These are phyloP conservation scores for Eucalyptus lansdowneana DNA, from an alignment of 345 rosid genomes.

Conservation along the genomic window DNA sequence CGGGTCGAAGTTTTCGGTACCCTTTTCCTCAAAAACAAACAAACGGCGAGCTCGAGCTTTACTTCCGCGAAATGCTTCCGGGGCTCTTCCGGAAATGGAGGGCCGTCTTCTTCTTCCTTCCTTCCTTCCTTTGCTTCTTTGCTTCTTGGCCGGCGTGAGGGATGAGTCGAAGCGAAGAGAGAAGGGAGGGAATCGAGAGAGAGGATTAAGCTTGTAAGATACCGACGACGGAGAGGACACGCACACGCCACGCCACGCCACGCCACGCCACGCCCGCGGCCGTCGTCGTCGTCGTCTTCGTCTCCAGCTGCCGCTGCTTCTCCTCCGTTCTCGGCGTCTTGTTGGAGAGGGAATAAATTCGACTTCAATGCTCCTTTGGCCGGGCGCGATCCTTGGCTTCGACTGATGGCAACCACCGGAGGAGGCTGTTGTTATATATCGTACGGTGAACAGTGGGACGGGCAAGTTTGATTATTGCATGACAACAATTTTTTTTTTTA, in stretches of 20 bases:
- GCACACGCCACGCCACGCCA: not conserved
- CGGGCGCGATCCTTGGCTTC: not conserved
- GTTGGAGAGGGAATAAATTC: not conserved
- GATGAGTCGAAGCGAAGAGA: not conserved
- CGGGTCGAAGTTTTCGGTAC: not conserved
- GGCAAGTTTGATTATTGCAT: not conserved
- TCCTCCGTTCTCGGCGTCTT: not conserved
- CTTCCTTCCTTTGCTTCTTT: not conserved
- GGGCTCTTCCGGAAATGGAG: not conserved
- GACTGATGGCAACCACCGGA: not conserved
- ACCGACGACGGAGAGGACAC: not conserved
- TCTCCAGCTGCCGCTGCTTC: not conserved
- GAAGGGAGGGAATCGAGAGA: not conserved
- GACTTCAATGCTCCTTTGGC: not conserved
- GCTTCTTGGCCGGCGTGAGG: not conserved
- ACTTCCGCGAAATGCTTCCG: not conserved
- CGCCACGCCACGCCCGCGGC: not conserved
- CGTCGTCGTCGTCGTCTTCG: not conserved
- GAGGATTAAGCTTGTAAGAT: not conserved
- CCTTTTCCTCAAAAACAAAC: not conserved
- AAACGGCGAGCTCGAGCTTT: not conserved
- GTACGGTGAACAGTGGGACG: not conserved
- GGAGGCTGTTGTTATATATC: not conserved
- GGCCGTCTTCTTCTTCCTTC: not conserved
- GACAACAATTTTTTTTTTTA: not conserved